Conservation (phyloP, 73 alveolate species). For the Paraurostyla sp. region DNA sequence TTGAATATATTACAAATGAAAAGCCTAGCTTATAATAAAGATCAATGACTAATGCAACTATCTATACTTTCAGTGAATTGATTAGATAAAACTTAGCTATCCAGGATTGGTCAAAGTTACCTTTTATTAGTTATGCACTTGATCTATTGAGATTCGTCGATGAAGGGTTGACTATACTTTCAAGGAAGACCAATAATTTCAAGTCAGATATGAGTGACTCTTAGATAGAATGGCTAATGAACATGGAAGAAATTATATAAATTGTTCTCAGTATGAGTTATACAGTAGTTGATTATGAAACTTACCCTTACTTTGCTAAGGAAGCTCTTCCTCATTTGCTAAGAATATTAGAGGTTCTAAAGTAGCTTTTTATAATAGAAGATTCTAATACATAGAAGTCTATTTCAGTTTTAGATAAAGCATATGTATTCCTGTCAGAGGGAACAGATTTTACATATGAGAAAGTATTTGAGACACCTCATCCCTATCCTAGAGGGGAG, state of each 20-base stretch:
- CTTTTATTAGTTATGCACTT: background rate
- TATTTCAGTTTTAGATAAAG: slow-evolving; percentile 25
- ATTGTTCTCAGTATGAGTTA: background rate
- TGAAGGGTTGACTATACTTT: background rate
- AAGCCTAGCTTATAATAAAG: no score
- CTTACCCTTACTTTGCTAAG: slow-evolving; percentile 18
- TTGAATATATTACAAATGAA: background rate
- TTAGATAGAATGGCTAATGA: background rate
- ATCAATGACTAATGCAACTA: no score
- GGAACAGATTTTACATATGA: slow-evolving; percentile 91
- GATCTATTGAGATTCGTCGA: background rate
- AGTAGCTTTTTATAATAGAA: background rate
- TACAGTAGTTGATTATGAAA: background rate
- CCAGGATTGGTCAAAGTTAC: background rate
- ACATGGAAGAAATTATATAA: background rate
- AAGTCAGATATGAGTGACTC: background rate
- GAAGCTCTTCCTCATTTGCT: background rate
- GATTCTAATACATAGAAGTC: background rate
- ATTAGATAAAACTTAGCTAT: background rate
- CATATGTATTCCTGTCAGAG: slow-evolving; percentile 50
- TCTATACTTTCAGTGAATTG: background rate
- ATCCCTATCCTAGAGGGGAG: slow-evolving; percentile 93
- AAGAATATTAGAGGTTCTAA: slow-evolving; percentile 14
- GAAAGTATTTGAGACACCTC: slow-evolving; percentile 92
- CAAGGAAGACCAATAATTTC: background rate